Conservation (phyloP, 768 basidiomycete species). For the Cystobasidiopsis lactophilus region DNA sequence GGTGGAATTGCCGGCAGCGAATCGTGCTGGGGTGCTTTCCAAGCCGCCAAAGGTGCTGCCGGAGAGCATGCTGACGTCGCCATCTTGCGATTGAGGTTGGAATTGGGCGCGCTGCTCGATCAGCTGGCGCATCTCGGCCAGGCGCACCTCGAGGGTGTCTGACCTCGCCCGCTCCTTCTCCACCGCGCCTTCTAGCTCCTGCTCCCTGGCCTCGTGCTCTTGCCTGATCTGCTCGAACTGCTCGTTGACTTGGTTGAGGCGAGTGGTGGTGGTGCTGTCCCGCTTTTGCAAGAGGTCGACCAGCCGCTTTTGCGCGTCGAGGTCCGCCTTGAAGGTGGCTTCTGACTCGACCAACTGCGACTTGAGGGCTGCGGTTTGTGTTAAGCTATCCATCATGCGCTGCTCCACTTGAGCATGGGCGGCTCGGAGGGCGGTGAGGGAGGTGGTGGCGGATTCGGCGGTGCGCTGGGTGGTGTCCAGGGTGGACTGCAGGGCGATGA, state of each 20-base stretch:
- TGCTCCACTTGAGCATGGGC: conserved; percentile 47
- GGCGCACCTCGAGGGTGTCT: conserved; percentile 26
- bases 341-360: conserved; percentile 68
- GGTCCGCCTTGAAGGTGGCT: conserved; percentile 55
- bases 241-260: conserved; percentile 58
- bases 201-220: conserved; percentile 45
- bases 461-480: conserved; percentile 51
- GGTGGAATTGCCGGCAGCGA: conserved; percentile 1
- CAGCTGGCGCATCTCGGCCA: conserved; percentile 16
- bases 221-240: conserved; percentile 59
- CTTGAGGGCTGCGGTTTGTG: conserved; percentile 49
- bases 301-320: conserved; percentile 46
- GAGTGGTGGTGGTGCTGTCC: conserved; percentile 58
- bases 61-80: not conserved
- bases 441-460: conserved; percentile 41
- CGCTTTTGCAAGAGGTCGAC: conserved; percentile 69
- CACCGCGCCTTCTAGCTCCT: conserved; percentile 42
- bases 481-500: conserved; percentile 49
- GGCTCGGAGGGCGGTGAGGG: conserved; percentile 50
- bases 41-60: not conserved
- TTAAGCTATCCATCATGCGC: conserved; percentile 53
- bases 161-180: conserved; percentile 47
- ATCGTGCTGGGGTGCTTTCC: not conserved
- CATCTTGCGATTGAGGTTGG: not conserved
- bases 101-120: conserved; percentile 7